These are phyloP conservation scores for Trichophyton verrucosum DNA, from an alignment of 2,329 filamentous ascomycete genomes.

Conservation along the genomic window DNA sequence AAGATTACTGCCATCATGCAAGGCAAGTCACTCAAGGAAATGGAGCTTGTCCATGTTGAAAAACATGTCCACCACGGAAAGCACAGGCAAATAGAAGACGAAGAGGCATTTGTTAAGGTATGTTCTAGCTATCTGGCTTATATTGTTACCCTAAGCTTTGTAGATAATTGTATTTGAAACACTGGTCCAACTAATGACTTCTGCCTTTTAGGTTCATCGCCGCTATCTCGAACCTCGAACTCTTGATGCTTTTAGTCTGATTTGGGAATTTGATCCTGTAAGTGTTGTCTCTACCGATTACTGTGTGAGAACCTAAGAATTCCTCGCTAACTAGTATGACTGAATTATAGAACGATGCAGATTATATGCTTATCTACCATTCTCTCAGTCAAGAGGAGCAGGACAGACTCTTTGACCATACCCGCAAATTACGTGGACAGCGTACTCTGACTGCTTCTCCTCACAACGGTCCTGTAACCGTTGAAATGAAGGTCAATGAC, in stretches of 20 bases:
- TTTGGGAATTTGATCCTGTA: slow-evolving; percentile 39
- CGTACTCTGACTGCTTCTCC: slow-evolving; percentile 14
- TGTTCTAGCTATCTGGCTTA: not conserved
- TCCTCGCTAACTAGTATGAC: slow-evolving; percentile 1
- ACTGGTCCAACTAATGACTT: not conserved
- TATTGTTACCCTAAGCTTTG: not conserved
- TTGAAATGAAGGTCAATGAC: slow-evolving; percentile 28
- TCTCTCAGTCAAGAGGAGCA: slow-evolving; percentile 62
- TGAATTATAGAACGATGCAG: slow-evolving; percentile 41
- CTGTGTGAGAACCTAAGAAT: not conserved
- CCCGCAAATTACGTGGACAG: slow-evolving; percentile 49
- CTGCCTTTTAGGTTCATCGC: slow-evolving; percentile 28
- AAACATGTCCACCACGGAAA: not conserved
- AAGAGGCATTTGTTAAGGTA: slow-evolving; percentile 15
- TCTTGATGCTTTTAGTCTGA: slow-evolving; percentile 33
- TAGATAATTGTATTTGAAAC: not conserved
- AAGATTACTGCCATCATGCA: slow-evolving; percentile 32
- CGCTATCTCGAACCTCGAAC: slow-evolving; percentile 37
- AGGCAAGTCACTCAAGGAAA: slow-evolving; percentile 10
- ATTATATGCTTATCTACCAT: slow-evolving; percentile 60
- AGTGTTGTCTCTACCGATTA: slow-evolving; percentile 13
- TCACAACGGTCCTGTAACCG: not conserved
- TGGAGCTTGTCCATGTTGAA: not conserved
- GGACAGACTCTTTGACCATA: slow-evolving; percentile 60
- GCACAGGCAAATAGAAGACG: slow-evolving; percentile 9